Percentiles rank a stretch among this genome's conserved stretches.
These are phyloP conservation scores for Pharnaceum exiguum DNA, from an alignment of 148 eudicot species.

Conservation along the genomic window DNA sequence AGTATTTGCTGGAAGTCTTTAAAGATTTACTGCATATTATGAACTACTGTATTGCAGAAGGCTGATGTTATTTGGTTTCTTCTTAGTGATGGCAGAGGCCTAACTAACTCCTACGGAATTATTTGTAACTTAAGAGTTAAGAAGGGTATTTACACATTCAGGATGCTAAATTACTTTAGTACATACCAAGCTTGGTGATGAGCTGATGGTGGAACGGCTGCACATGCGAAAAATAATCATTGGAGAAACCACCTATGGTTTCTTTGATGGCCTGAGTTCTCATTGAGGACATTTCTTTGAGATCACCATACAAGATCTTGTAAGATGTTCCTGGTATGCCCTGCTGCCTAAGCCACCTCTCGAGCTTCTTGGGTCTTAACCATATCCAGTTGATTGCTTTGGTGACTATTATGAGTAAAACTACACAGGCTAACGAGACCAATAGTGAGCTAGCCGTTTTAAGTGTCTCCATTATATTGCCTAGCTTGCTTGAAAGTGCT, in stretches of 20 bases:
- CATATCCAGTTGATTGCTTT: conserved; percentile 26
- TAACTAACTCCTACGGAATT: too few relatives aligned
- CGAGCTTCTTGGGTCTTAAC: conserved; percentile 22
- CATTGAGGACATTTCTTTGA: conserved; percentile 6
- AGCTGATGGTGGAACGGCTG: conserved; percentile 17
- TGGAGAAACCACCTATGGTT: conserved; percentile 15
- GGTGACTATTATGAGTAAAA: background rate
- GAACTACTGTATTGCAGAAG: too few relatives aligned
- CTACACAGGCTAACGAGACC: background rate
- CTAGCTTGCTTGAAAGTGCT: too few relatives aligned
- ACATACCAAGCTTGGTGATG: conserved; percentile 4
- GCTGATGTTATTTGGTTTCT: too few relatives aligned
- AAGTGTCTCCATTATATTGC: conserved; percentile 15
- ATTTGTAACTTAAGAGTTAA: too few relatives aligned
- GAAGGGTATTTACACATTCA: too few relatives aligned
- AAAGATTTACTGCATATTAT: too few relatives aligned
- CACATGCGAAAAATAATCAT: conserved; percentile 12
- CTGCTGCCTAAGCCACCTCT: conserved; percentile 19
- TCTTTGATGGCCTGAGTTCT: conserved; percentile 8
- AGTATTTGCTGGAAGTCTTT: too few relatives aligned
- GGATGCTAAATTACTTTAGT: too few relatives aligned
- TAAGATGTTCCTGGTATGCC: conserved; percentile 25
- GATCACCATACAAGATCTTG: conserved; percentile 21
- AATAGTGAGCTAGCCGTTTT: conserved; percentile 5
- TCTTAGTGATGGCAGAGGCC: too few relatives aligned